Base-by-base conservation (phyloP, 306 rosid genomes). In the Parietaria judaica region DNA sequence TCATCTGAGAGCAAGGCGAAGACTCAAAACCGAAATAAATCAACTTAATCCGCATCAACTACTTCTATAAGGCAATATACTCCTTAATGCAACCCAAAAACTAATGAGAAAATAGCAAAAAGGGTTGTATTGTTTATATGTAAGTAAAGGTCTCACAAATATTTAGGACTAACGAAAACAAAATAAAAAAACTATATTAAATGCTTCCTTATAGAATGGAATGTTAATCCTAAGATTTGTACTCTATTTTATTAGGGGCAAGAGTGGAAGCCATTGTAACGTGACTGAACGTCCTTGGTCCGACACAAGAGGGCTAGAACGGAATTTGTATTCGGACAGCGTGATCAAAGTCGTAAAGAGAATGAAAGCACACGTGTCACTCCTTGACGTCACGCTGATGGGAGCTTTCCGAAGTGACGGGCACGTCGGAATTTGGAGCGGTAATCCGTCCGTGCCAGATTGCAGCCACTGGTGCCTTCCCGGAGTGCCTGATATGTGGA, bases 401-500 rank as follows among this genome's bases (percentile, higher is more conserved):
- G 83, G 72, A 54, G 84, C 96, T 46, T 80, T 75, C 61, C 79
- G 99, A 44, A 80, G 90, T 1, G 96, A 92, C 66, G 99, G 88
- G 4, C 96, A 88, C 41, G 95, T 84, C 23, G 95, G 99, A 6
- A 58, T 69, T 15, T 88, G 96, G 90, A 83, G 88, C 58, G 87
- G 80, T 60, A 76, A 86, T 38, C 94, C 99, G 11, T 80, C 88
- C 3, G 84, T 88, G 7, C 80, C 86, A 6, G 96, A 92, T 62
- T 92, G 99, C 68, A 92, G 96, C 83, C 99, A 92, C 71, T 92
- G 98, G 98, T 92, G 96, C 71, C 83, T 88, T 6, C 98, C 98
- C 0, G 98, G 98, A 47, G 98, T 92, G 65, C 99, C 99, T 79
- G 99, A 92, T 72, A 78, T 78, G 80, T 92, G 99, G 96, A 92